Evolutionary conservation across 768 basidiomycete species (phyloP).

Genomic region (Gelatoporia subvermispora): DNA sequence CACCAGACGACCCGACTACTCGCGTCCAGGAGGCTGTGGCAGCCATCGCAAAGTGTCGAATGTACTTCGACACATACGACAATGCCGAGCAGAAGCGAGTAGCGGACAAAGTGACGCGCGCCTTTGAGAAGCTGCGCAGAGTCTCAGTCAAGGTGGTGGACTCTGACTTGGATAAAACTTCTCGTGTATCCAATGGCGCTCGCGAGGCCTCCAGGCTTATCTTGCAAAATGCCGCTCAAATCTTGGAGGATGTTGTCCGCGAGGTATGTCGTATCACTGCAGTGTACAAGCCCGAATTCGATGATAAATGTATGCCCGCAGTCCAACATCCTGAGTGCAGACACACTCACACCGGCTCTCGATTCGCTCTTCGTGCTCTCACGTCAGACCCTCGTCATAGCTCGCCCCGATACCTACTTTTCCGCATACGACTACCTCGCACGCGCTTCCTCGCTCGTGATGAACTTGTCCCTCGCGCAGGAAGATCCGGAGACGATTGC

Average conservation of each 20-base stretch:
- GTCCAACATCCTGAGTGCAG: constrained; percentile 24
- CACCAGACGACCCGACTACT: background rate
- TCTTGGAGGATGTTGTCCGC: constrained; percentile 27
- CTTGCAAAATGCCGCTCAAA: constrained; percentile 31
- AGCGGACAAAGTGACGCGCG: constrained; percentile 52
- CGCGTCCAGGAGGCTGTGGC: constrained; percentile 4
- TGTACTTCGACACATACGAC: constrained; percentile 7
- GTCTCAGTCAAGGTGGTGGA: constrained; percentile 46
- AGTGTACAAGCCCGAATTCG: too few species aligned
- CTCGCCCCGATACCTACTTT: constrained; percentile 43
- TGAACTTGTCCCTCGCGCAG: background rate
- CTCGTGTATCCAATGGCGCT: constrained; percentile 1
- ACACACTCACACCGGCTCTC: constrained; percentile 39
- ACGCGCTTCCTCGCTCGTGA: constrained; percentile 31
- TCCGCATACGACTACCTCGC: constrained; percentile 43
- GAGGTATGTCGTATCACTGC: constrained; percentile 21
- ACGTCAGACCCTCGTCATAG: constrained; percentile 34
- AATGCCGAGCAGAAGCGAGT: constrained; percentile 35
- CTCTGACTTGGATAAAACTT: background rate
- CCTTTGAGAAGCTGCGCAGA: constrained; percentile 55
- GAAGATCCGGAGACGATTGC: background rate
- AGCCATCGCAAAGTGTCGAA: constrained; percentile 6
- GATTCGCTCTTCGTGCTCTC: constrained; percentile 57
- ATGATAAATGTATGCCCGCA: background rate
- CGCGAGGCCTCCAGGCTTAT: constrained; percentile 20